These are phyloP conservation scores for Magnolia officinalis DNA, from an alignment of 164 flowering plant species.

Conservation along the genomic window DNA sequence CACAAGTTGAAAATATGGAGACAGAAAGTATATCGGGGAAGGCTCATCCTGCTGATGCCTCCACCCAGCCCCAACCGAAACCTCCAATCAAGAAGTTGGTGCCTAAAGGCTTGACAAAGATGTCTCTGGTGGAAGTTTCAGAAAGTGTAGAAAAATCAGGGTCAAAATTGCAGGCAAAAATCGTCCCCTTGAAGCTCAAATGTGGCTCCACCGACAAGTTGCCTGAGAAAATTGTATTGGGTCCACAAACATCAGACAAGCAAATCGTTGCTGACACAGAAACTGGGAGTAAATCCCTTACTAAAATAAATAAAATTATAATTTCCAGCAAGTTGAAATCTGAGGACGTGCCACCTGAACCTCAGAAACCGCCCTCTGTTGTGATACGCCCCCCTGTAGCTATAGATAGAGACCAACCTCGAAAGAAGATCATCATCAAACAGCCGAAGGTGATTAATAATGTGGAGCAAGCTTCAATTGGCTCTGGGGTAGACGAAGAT, in stretches of 20 bases:
- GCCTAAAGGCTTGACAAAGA: conserved; percentile 48
- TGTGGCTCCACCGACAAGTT: conserved; percentile 52
- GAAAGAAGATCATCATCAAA: conserved; percentile 69
- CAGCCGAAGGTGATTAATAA: conserved; percentile 58
- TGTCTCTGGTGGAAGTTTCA: conserved; percentile 44
- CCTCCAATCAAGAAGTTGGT: conserved; percentile 43
- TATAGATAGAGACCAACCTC: conserved; percentile 46
- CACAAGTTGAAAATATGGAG: conserved; percentile 45
- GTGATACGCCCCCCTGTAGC: conserved; percentile 58
- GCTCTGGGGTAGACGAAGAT: conserved; percentile 35
- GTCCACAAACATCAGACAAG: conserved; percentile 37
- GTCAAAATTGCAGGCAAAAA: conserved; percentile 35
- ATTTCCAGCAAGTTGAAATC: conserved; percentile 57
- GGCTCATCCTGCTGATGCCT: conserved; percentile 36
- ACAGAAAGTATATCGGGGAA: conserved; percentile 44
- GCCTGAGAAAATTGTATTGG: conserved; percentile 35
- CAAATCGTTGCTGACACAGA: conserved; percentile 41
- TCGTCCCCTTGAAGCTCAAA: conserved; percentile 65
- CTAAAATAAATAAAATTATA: conserved; percentile 63
- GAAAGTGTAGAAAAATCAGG: conserved; percentile 47
- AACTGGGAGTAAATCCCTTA: conserved; percentile 33
- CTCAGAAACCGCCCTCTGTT: conserved; percentile 48
- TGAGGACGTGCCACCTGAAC: conserved; percentile 51
- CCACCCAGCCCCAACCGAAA: conserved; percentile 43
- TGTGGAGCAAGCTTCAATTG: conserved; percentile 45